phyloP scores from a whole-genome alignment of 2,329 filamentous ascomycete species.

The Fusarium buharicum region DNA sequence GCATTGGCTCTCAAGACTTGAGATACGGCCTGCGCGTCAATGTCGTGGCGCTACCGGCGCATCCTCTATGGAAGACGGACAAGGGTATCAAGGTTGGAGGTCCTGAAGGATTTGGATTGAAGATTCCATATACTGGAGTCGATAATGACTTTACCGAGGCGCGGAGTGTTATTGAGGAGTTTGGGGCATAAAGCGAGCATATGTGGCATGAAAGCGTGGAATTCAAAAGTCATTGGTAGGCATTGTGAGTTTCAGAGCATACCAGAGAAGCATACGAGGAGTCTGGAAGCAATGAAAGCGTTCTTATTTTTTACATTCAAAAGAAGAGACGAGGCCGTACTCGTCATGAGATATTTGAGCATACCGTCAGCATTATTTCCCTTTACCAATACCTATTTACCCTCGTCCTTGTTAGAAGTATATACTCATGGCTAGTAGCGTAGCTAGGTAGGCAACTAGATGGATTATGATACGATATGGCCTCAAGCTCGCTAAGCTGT shows the following conservation, averaged over 20 bases:
- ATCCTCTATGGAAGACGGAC: slow-evolving; percentile 60
- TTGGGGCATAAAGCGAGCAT: slow-evolving; percentile 32
- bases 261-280: background rate
- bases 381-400: no score
- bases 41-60: slow-evolving; percentile 61
- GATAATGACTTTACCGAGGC: slow-evolving; percentile 56
- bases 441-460: no score
- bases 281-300: background rate
- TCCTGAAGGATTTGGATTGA: slow-evolving; percentile 49
- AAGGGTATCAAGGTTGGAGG: slow-evolving; percentile 50
- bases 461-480: no score
- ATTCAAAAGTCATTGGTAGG: background rate
- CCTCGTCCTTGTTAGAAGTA: no score
- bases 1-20: slow-evolving; percentile 61
- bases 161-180: slow-evolving; percentile 63
- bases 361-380: no score
- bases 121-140: slow-evolving; percentile 46
- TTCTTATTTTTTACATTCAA: background rate
- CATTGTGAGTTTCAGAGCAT: background rate
- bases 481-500: no score
- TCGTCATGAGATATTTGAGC: background rate
- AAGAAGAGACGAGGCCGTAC: background rate
- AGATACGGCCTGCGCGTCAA: slow-evolving; percentile 62
- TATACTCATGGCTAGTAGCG: no score
- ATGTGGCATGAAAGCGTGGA: background rate